Base-by-base conservation (phyloP, 2,329 filamentous ascomycete genomes). In the Anthostomella pinea region DNA sequence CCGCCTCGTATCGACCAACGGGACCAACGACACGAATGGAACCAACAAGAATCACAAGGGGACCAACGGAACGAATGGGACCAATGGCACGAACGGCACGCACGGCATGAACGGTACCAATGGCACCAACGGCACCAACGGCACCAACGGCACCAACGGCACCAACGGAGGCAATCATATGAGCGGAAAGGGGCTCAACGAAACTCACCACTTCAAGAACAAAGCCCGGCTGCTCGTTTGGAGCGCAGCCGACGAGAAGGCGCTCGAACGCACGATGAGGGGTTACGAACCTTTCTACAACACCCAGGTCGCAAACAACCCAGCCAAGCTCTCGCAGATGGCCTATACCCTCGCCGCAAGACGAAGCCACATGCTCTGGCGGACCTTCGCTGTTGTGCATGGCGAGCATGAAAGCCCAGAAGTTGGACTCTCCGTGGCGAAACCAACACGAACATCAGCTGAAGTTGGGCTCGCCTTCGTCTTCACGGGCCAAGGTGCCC, bases 161-260 rank as follows among this genome's bases (percentile, higher is more conserved):
- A n/a, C n/a, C n/a, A n/a, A n/a, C n/a, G n/a, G n/a, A n/a, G n/a
- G n/a, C n/a, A n/a, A n/a, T n/a, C n/a, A n/a, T n/a, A n/a, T n/a
- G n/a, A n/a, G n/a, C n/a, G n/a, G n/a, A n/a, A n/a, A n/a, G n/a
- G n/a, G n/a, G n/a, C n/a, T n/a, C n/a, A n/a, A n/a, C n/a, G n/a
- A n/a, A n/a, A n/a, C n/a, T n/a, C n/a, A n/a, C n/a, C n/a, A n/a
- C n/a, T n/a, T n/a, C n/a, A n/a, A n/a, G n/a, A n/a, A n/a, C n/a
- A n/a, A n/a, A n/a, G n/a, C n/a, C 2, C 45, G 23, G 18, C 38
- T 61, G n/a, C 43, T 61, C 2, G 46, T 59, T 11, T 58, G 54
- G 54, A 51, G 49, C n/a, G 56, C 56, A 5, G 39, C 48, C 3
- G 55, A 59, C 20, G 49, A 58, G 42, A 53, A 51, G n/a, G 55